These are phyloP conservation scores for Botrytis fabae DNA, from an alignment of 2,329 filamentous ascomycete genomes.

Conservation along the genomic window DNA sequence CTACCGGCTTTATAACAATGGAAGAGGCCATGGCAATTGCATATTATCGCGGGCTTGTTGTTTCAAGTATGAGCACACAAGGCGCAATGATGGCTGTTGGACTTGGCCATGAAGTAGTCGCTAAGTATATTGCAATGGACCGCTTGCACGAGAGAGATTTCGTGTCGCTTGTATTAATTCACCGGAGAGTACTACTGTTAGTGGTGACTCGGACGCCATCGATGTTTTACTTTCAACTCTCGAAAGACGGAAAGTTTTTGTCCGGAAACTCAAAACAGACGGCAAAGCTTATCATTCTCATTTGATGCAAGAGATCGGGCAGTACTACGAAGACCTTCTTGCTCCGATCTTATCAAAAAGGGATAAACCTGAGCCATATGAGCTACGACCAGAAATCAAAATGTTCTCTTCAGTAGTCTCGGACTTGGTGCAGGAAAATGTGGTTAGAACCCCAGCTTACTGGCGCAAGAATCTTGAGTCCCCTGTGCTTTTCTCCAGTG, in stretches of 20 bases:
- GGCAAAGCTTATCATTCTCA: conserved; percentile 25
- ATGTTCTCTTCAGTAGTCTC: conserved; percentile 15
- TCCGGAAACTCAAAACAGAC: conserved; percentile 23
- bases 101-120: conserved; percentile 20
- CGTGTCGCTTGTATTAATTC: conserved; percentile 38
- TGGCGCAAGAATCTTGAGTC: conserved; percentile 20
- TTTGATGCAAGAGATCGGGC: too few relatives aligned
- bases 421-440: background rate
- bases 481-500: conserved; percentile 6
- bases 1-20: conserved; percentile 40
- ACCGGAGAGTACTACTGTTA: conserved; percentile 33
- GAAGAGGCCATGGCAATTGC: conserved; percentile 46
- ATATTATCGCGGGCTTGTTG: conserved; percentile 42
- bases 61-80: conserved; percentile 17
- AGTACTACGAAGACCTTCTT: too few relatives aligned
- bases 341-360: too few relatives aligned
- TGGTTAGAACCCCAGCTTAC: conserved; percentile 1
- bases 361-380: too few relatives aligned
- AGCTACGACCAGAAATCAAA: background rate
- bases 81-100: conserved; percentile 37
- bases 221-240: conserved; percentile 17
- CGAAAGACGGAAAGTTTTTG: conserved; percentile 27
- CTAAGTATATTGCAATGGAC: conserved; percentile 11
- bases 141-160: background rate
- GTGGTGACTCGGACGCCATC: conserved; percentile 28